Evolutionary conservation across 345 rosid species (phyloP).

Genomic region (Triadica sebifera): DNA sequence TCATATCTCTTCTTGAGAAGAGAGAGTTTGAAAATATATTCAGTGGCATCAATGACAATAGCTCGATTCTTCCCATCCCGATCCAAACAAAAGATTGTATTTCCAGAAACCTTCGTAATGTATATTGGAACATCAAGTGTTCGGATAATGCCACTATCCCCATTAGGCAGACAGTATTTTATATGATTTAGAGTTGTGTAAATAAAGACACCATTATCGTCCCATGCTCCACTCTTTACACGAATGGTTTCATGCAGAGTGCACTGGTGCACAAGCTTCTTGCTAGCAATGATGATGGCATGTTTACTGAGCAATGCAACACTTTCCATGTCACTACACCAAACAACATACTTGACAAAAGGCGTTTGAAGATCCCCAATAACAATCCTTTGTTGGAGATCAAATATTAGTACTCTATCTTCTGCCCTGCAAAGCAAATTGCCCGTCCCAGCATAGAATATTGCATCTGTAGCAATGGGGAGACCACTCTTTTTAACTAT

Average conservation of each 20-base stretch:
- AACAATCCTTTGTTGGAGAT: slow-evolving; percentile 84
- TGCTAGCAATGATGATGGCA: slow-evolving; percentile 76
- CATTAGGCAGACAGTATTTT: slow-evolving; percentile 92
- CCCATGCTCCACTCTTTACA: slow-evolving; percentile 96
- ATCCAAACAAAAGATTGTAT: slow-evolving; percentile 72
- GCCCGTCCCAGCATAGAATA: slow-evolving; percentile 92
- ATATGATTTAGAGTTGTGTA: slow-evolving; percentile 86
- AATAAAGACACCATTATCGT: slow-evolving; percentile 86
- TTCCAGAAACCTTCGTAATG: slow-evolving; percentile 70
- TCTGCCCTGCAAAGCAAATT: slow-evolving; percentile 83
- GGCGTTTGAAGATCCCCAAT: slow-evolving; percentile 85
- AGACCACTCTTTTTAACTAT: slow-evolving; percentile 72
- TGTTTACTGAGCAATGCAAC: slow-evolving; percentile 96
- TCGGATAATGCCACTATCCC: slow-evolving; percentile 78
- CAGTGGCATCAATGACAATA: slow-evolving; percentile 74
- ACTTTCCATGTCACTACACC: slow-evolving; percentile 93
- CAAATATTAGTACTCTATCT: slow-evolving; percentile 78
- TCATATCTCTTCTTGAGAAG: slow-evolving; percentile 78
- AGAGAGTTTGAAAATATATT: slow-evolving; percentile 83
- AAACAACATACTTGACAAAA: slow-evolving; percentile 69
- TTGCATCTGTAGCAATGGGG: slow-evolving; percentile 72
- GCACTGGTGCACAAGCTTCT: slow-evolving; percentile 79
- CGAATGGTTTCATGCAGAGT: slow-evolving; percentile 91
- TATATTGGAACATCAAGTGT: slow-evolving; percentile 87
- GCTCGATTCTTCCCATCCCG: slow-evolving; percentile 78